These are phyloP conservation scores for Daldinia caldariorum DNA, from an alignment of 495 filamentous ascomycete genomes.

Conservation along the genomic window DNA sequence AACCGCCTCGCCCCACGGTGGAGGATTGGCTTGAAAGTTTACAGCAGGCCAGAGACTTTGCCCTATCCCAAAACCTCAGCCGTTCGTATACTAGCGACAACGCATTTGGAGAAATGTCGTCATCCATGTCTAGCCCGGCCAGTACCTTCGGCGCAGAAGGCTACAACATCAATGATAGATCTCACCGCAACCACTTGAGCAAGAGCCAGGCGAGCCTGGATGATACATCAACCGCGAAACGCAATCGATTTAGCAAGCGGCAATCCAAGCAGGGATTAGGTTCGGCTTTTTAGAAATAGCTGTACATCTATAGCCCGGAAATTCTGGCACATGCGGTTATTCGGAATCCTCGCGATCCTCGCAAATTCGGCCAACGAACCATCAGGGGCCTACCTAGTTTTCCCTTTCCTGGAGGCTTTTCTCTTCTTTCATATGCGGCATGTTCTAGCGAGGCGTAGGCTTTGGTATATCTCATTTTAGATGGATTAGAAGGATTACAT, in stretches of 20 bases:
- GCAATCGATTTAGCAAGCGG: slow-evolving; percentile 87
- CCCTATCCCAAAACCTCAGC: slow-evolving; percentile 71
- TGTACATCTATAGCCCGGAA: slow-evolving; percentile 24
- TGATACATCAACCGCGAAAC: slow-evolving; percentile 63
- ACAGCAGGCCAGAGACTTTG: slow-evolving; percentile 83
- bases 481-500: slow-evolving; percentile 44
- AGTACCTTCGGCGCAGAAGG: slow-evolving; percentile 71
- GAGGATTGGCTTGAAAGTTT: slow-evolving; percentile 91
- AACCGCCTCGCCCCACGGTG: slow-evolving; percentile 39
- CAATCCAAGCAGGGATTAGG: slow-evolving; percentile 91
- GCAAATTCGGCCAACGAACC: slow-evolving; percentile 5
- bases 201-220: slow-evolving; percentile 66
- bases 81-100: slow-evolving; percentile 76
- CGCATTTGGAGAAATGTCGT: slow-evolving; percentile 75
- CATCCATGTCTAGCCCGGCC: slow-evolving; percentile 75
- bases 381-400: slow-evolving; percentile 17
- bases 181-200: slow-evolving; percentile 60
- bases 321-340: slow-evolving; percentile 24
- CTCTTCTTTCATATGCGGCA: slow-evolving; percentile 43
- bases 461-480: slow-evolving; percentile 46
- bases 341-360: neutral
- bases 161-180: slow-evolving; percentile 59
- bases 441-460: slow-evolving; percentile 53
- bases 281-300: slow-evolving; percentile 70
- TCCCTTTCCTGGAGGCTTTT: slow-evolving; percentile 15